These are phyloP conservation scores for Crithidia bombi DNA, from an alignment of 208 protist species.

Conservation along the genomic window DNA sequence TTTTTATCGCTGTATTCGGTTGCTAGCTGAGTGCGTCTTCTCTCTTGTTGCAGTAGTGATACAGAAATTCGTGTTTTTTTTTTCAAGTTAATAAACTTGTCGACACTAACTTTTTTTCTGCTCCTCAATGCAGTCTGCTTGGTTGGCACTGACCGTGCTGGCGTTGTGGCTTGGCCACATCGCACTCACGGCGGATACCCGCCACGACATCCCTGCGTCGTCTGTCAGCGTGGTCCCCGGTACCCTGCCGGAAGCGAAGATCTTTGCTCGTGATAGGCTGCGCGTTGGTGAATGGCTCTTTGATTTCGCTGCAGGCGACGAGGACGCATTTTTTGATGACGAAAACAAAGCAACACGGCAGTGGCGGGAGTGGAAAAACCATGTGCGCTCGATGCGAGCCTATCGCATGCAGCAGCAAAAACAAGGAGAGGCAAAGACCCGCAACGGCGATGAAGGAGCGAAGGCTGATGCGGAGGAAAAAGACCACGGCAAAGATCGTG, in stretches of 20 bases:
- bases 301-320: constrained; percentile 30
- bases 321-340: constrained; percentile 50
- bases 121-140: neutral
- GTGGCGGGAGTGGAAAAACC: constrained; percentile 37
- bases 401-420: constrained; percentile 20
- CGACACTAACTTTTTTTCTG: neutral
- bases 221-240: constrained; percentile 19
- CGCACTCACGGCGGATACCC: neutral
- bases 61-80: neutral
- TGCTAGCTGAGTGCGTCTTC: no score
- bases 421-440: neutral
- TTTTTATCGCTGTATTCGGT: no score
- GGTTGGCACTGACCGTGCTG: neutral
- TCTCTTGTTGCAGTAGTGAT: no score
- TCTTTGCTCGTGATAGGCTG: neutral
- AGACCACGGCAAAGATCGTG: neutral
- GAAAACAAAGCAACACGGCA: constrained; percentile 49
- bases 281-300: constrained; percentile 41
- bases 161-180: neutral
- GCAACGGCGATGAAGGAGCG: neutral
- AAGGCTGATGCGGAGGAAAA: neutral
- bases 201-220: neutral
- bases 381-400: constrained; percentile 26
- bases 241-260: constrained; percentile 31
- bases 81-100: neutral